Percentiles rank a stretch among this genome's conserved stretches.
These are phyloP conservation scores for Nemania sp. DNA, from an alignment of 2,329 filamentous ascomycete species.

Conservation along the genomic window DNA sequence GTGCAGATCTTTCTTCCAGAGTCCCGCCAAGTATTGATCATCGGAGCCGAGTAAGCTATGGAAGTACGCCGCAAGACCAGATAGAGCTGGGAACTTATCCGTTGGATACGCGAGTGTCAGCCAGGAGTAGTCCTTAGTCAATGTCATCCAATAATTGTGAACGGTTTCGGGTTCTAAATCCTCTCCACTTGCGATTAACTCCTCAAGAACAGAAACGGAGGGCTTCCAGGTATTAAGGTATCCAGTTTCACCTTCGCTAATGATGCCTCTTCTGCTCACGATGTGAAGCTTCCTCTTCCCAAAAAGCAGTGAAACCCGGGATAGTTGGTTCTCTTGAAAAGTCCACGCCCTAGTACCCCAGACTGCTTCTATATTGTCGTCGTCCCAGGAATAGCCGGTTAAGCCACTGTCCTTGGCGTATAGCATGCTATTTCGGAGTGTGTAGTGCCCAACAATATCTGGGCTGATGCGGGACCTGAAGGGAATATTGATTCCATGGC, in stretches of 20 bases:
- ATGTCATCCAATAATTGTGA: background rate
- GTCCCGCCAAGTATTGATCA: slow-evolving; percentile 3
- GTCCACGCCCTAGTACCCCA: slow-evolving; percentile 2
- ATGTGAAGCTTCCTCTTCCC: background rate
- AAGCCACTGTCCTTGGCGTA: background rate
- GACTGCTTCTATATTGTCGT: background rate
- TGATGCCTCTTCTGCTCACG: background rate
- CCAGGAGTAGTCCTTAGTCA: background rate
- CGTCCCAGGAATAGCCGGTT: background rate
- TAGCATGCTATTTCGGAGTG: background rate
- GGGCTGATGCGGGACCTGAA: background rate
- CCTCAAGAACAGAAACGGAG: background rate
- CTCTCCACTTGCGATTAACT: background rate
- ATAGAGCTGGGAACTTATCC: slow-evolving; percentile 6
- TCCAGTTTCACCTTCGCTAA: background rate
- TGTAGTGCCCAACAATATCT: background rate
- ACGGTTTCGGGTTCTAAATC: background rate
- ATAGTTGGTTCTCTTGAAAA: background rate
- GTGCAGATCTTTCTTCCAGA: slow-evolving; percentile 6
- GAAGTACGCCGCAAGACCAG: slow-evolving; percentile 1
- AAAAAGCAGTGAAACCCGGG: background rate
- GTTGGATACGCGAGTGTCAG: background rate
- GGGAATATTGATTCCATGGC: background rate
- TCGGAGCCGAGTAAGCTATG: background rate
- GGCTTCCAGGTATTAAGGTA: background rate